Conservation (phyloP, 208 protist genomes). For the Lotmaria passim region DNA sequence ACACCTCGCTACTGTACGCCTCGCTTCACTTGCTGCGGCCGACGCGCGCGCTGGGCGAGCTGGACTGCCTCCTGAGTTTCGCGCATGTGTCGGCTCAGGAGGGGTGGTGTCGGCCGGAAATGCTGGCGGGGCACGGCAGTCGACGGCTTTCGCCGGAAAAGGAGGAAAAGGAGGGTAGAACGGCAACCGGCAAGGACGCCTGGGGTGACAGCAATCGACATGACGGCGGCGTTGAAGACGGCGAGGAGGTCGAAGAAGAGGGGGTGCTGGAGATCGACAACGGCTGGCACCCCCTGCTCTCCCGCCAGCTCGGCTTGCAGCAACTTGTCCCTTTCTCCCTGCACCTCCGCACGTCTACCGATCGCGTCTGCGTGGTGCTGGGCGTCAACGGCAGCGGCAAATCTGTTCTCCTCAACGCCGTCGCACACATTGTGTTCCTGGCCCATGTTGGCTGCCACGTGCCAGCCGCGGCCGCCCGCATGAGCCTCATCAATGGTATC, state of each 20-base stretch:
- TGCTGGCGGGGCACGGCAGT: conserved; percentile 13
- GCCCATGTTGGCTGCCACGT: conserved; percentile 94
- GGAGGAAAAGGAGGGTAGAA: background rate
- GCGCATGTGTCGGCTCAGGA: conserved; percentile 65
- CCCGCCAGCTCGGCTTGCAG: conserved; percentile 36
- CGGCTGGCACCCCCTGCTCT: conserved; percentile 79
- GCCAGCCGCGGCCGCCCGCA: conserved; percentile 61
- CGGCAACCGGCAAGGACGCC: background rate
- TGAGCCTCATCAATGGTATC: conserved; percentile 67
- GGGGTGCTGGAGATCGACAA: conserved; percentile 61
- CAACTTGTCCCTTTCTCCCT: conserved; percentile 65
- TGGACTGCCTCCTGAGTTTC: conserved; percentile 84
- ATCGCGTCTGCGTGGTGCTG: conserved; percentile 76
- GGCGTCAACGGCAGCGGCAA: conserved; percentile 93
- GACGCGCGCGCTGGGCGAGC: conserved; percentile 52
- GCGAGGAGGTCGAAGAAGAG: conserved; percentile 8
- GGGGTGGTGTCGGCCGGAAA: conserved; percentile 61
- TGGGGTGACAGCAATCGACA: background rate
- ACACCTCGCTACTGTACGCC: conserved; percentile 62
- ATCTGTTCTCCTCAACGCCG: conserved; percentile 91
- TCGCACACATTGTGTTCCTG: conserved; percentile 92
- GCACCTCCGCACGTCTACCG: conserved; percentile 21
- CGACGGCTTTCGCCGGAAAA: background rate
- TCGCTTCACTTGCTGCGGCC: conserved; percentile 69
- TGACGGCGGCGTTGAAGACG: too few species aligned